Percentiles rank a stretch among this genome's conserved stretches.
Evolutionary conservation across 2,329 filamentous ascomycete species (phyloP).

Genomic region (Nannizziopsis arthrosporioides): DNA sequence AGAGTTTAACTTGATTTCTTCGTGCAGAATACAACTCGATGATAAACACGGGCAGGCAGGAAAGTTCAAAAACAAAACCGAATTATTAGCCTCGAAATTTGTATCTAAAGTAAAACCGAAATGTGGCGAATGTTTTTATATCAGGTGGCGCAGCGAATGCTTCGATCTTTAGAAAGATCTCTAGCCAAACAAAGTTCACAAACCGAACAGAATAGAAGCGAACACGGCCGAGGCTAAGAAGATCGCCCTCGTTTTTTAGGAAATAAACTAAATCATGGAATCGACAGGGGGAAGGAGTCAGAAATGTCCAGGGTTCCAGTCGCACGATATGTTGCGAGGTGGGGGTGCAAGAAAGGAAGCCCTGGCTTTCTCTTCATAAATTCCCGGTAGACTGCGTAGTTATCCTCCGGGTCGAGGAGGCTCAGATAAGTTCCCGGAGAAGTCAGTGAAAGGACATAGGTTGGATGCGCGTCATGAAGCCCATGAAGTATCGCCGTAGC

Average conservation of each 20-base stretch:
- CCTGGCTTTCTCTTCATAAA: conserved; percentile 25
- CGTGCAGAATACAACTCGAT: too few relatives aligned
- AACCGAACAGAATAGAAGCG: too few relatives aligned
- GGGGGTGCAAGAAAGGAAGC: conserved; percentile 30
- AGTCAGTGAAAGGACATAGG: not conserved
- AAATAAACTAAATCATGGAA: conserved; percentile 5
- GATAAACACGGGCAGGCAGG: too few relatives aligned
- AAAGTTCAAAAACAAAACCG: too few relatives aligned
- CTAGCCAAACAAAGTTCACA: too few relatives aligned
- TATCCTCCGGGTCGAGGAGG: conserved; percentile 24
- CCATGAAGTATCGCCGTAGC: conserved; percentile 28
- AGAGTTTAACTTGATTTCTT: too few relatives aligned
- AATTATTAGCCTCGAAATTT: too few relatives aligned
- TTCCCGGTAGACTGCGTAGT: conserved; percentile 28
- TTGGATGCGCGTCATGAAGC: conserved; percentile 23
- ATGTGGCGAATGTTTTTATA: too few relatives aligned
- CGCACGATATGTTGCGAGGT: conserved; percentile 24
- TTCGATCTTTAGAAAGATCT: too few relatives aligned
- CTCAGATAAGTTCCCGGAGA: conserved; percentile 13
- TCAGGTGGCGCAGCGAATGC: too few relatives aligned
- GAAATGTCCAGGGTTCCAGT: conserved; percentile 10
- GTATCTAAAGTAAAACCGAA: too few relatives aligned
- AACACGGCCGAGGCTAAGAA: not conserved
- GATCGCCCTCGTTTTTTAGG: not conserved
- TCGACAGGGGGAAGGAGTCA: conserved; percentile 14